Evolutionary conservation across 1,139 yeast species (phyloP).

Genomic region (Trichomonascaceae sp.): DNA sequence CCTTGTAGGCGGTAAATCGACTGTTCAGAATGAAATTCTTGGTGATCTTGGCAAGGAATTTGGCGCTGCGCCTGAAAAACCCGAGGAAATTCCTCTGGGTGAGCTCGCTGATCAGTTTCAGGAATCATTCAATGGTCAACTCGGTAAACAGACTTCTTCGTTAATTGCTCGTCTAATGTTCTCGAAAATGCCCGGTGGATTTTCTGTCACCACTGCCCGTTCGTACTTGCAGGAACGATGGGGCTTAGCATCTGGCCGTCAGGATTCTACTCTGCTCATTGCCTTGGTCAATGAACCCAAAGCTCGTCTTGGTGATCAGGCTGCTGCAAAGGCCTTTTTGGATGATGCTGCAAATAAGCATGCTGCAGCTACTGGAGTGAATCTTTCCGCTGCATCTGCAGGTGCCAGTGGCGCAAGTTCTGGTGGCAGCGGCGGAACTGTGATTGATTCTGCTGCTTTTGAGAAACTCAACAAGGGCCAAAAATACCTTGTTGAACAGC

Average conservation of each 20-base stretch:
- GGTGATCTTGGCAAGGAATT: slow-evolving; percentile 98
- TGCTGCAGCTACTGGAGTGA: slow-evolving; percentile 75
- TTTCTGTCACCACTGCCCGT: slow-evolving; percentile 84
- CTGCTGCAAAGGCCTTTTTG: slow-evolving; percentile 83
- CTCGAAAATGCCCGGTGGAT: slow-evolving; percentile 99
- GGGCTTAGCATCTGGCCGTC: slow-evolving; percentile 93
- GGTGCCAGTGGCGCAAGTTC: slow-evolving; percentile 47
- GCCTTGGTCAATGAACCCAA: slow-evolving; percentile 91
- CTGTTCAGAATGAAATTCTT: slow-evolving; percentile 94
- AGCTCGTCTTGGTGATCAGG: slow-evolving; percentile 75
- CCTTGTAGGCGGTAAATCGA: slow-evolving; percentile 95
- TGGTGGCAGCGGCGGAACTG: slow-evolving; percentile 59
- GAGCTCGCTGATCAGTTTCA: slow-evolving; percentile 95
- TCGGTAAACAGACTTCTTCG: slow-evolving; percentile 90
- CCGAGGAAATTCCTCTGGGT: slow-evolving; percentile 93
- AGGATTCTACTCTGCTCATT: slow-evolving; percentile 75
- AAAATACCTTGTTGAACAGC: slow-evolving; percentile 86
- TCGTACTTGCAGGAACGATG: slow-evolving; percentile 83
- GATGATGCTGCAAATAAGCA: slow-evolving; percentile 79
- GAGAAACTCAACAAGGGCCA: slow-evolving; percentile 91
- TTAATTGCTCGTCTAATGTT: slow-evolving; percentile 87
- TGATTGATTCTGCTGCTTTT: slow-evolving; percentile 90
- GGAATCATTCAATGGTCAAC: slow-evolving; percentile 76
- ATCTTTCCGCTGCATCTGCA: slow-evolving; percentile 61
- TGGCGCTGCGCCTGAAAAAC: slow-evolving; percentile 96